Conservation (phyloP, 768 basidiomycete genomes). For the Krasilnikovozyma curviuscula region DNA sequence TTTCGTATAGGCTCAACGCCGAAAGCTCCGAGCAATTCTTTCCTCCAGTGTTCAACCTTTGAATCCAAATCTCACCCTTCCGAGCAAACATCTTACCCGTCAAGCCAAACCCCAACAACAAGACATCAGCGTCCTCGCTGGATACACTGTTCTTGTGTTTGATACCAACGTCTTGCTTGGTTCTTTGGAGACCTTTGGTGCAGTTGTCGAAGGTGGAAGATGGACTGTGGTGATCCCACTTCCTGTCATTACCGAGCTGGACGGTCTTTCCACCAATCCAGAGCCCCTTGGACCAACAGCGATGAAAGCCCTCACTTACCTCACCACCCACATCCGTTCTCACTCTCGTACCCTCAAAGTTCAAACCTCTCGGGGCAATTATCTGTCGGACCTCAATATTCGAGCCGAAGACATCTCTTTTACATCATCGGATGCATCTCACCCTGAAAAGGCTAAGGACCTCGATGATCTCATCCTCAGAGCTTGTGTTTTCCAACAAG, state of each 20-base stretch:
- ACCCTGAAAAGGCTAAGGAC: conserved; percentile 37
- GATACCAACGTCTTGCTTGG: conserved; percentile 91
- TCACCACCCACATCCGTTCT: conserved; percentile 53
- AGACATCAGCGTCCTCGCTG: conserved; percentile 41
- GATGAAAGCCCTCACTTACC: conserved; percentile 48
- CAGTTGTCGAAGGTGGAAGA: conserved; percentile 53
- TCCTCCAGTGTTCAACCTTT: background rate
- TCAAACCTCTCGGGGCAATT: conserved; percentile 87
- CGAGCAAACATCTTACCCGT: background rate
- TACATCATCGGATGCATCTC: conserved; percentile 1
- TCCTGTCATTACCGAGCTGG: conserved; percentile 78
- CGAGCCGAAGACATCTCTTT: conserved; percentile 66
- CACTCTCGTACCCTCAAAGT: conserved; percentile 68
- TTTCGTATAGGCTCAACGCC: conserved; percentile 2
- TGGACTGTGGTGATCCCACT: conserved; percentile 87
- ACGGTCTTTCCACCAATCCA: conserved; percentile 53
- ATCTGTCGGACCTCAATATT: conserved; percentile 59
- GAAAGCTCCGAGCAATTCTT: conserved; percentile 5
- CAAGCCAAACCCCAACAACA: conserved; percentile 2
- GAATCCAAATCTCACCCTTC: background rate
- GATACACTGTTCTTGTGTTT: conserved; percentile 75
- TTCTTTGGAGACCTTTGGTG: conserved; percentile 49
- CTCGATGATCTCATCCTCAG: conserved; percentile 93
- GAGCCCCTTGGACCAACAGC: conserved; percentile 56
- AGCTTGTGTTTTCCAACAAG: conserved; percentile 79